Evolutionary conservation across 306 rosid species (phyloP).

Genomic region (Dicorynia guianensis): DNA sequence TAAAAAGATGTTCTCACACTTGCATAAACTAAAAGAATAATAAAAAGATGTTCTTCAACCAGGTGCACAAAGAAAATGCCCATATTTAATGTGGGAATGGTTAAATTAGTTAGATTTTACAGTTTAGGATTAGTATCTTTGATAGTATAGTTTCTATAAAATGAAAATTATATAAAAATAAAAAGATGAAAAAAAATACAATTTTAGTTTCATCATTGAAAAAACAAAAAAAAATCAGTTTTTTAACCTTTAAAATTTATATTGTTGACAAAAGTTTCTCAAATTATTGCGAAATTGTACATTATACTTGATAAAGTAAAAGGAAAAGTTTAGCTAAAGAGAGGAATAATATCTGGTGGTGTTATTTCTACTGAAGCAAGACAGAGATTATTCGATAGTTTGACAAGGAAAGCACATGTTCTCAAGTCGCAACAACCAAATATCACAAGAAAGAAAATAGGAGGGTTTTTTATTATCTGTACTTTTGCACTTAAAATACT

Average conservation of each 20-base stretch:
- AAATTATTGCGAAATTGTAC: neutral
- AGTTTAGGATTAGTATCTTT: too few species aligned
- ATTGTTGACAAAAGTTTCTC: neutral
- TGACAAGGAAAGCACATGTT: slow-evolving; percentile 53
- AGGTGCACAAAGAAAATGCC: too few species aligned
- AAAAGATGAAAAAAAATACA: neutral
- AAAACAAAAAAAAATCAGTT: neutral
- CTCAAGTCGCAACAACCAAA: slow-evolving; percentile 40
- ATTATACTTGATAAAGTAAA: neutral
- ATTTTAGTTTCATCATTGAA: neutral
- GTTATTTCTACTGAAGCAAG: slow-evolving; percentile 33
- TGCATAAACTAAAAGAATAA: neutral
- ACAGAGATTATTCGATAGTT: slow-evolving; percentile 39
- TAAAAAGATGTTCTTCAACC: too few species aligned
- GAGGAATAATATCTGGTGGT: slow-evolving; percentile 46
- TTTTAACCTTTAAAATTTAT: neutral
- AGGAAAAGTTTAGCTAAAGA: slow-evolving; percentile 4
- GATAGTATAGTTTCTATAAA: too few species aligned
- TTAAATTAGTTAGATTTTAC: too few species aligned
- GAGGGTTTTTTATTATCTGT: neutral
- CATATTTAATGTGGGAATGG: too few species aligned
- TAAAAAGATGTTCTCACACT: too few species aligned
- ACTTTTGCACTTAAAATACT: neutral
- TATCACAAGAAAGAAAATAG: neutral
- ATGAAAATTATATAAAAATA: too few species aligned